These are phyloP conservation scores for Neurospora hispaniola DNA, from an alignment of 495 filamentous ascomycete species.

Conservation along the genomic window DNA sequence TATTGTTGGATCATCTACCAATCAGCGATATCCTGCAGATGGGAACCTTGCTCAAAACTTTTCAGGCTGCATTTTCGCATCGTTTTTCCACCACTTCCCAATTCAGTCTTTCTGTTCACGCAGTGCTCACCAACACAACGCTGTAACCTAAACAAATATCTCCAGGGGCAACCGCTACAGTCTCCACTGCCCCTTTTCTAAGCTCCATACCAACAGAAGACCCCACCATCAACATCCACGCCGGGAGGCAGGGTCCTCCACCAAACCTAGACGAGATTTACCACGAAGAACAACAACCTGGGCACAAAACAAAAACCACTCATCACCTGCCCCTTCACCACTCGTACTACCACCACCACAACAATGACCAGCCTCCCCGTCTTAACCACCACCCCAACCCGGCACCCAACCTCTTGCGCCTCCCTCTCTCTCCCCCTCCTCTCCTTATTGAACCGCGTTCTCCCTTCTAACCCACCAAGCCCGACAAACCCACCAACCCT, in stretches of 20 bases:
- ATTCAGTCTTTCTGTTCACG: background rate
- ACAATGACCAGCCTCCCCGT: conserved; percentile 1
- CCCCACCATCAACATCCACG: background rate
- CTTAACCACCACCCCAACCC: conserved; percentile 3
- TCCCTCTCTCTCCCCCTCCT: conserved; percentile 16
- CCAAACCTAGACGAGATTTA: background rate
- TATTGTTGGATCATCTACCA: background rate
- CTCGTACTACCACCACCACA: background rate
- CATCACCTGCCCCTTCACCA: background rate
- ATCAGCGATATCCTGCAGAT: background rate
- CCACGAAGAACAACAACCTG: background rate
- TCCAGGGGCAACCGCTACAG: background rate
- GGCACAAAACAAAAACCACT: background rate
- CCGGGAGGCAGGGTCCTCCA: background rate
- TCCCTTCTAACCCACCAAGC: conserved; percentile 1
- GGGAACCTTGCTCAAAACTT: background rate
- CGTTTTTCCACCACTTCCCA: background rate
- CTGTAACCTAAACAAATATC: background rate
- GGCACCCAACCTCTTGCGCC: conserved; percentile 12
- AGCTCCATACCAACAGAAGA: background rate
- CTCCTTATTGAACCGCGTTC: conserved; percentile 8
- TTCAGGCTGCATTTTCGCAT: background rate
- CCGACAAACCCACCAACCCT: background rate
- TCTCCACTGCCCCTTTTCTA: background rate
- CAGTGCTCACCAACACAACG: background rate